Conservation (phyloP, 1,139 yeast species). For the Pneumocystis canis region DNA sequence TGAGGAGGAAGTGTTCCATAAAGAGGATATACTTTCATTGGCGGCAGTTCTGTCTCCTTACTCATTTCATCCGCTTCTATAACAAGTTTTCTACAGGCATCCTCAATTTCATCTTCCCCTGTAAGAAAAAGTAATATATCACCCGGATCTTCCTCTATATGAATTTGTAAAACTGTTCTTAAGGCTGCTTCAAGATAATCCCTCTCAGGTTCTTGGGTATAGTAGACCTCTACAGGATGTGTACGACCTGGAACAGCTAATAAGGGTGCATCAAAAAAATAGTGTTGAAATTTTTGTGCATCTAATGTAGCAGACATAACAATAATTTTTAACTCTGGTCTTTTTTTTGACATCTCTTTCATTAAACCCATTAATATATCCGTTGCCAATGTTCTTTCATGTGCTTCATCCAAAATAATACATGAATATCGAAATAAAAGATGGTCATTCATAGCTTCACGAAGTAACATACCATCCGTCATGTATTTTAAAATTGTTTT, state of each 20-base stretch:
- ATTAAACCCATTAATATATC: constrained; percentile 92
- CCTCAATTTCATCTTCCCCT: constrained; percentile 98
- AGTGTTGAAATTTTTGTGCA: constrained; percentile 85
- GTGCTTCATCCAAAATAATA: constrained; percentile 92
- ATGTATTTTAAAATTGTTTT: constrained; percentile 80
- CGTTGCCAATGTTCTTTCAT: constrained; percentile 91
- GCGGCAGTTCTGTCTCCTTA: constrained; percentile 83
- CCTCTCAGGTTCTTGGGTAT: constrained; percentile 90
- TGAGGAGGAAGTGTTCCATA: constrained; percentile 94
- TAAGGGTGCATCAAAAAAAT: constrained; percentile 82
- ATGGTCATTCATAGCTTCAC: constrained; percentile 97
- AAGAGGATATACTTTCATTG: constrained; percentile 73
- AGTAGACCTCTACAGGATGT: constrained; percentile 89
- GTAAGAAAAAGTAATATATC: constrained; percentile 79
- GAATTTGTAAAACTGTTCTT: constrained; percentile 86
- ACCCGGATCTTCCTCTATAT: constrained; percentile 90
- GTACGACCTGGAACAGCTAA: constrained; percentile 97
- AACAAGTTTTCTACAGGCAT: constrained; percentile 77
- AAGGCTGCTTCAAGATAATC: constrained; percentile 92
- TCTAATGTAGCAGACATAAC: constrained; percentile 97
- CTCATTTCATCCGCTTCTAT: constrained; percentile 78
- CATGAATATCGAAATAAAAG: constrained; percentile 67
- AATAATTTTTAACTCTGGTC: constrained; percentile 80
- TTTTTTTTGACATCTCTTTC: constrained; percentile 61
- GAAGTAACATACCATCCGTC: constrained; percentile 97